These are phyloP conservation scores for Candida tropicalis DNA, from an alignment of 1,139 yeast species.

Conservation along the genomic window DNA sequence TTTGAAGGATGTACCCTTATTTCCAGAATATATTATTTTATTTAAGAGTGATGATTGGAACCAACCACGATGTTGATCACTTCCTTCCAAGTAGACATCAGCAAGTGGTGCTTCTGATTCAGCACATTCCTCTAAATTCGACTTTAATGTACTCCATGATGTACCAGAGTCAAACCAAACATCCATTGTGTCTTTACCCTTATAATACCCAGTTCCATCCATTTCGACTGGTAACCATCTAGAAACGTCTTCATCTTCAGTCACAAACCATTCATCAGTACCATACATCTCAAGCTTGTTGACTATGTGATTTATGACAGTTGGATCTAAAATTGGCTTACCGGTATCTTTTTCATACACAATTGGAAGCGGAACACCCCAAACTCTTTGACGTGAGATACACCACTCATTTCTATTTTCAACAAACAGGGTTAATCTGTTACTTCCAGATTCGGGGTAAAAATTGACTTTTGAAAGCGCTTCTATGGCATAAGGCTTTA, in stretches of 20 bases:
- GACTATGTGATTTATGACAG: slow-evolving; percentile 57
- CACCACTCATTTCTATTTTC: slow-evolving; percentile 93
- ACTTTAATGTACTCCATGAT: slow-evolving; percentile 73
- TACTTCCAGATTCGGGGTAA: slow-evolving; percentile 71
- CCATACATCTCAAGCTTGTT: slow-evolving; percentile 57
- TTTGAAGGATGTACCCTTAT: slow-evolving; percentile 28
- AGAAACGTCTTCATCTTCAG: slow-evolving; percentile 49
- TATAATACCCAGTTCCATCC: slow-evolving; percentile 40
- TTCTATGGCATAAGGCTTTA: slow-evolving; percentile 62
- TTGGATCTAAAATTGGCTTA: slow-evolving; percentile 57
- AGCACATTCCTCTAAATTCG: slow-evolving; percentile 18
- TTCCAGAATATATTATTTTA: slow-evolving; percentile 58
- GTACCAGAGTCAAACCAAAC: slow-evolving; percentile 99
- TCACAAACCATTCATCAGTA: slow-evolving; percentile 79
- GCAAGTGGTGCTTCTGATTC: slow-evolving; percentile 51
- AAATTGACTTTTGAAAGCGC: slow-evolving; percentile 68
- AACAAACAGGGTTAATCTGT: slow-evolving; percentile 72
- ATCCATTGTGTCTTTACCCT: slow-evolving; percentile 93
- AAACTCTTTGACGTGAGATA: slow-evolving; percentile 91
- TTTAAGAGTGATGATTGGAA: slow-evolving; percentile 91
- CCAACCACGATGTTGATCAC: slow-evolving; percentile 99
- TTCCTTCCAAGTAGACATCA: slow-evolving; percentile 88
- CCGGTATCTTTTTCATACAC: slow-evolving; percentile 62
- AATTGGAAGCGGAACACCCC: slow-evolving; percentile 99
- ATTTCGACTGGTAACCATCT: slow-evolving; percentile 71